A percentile compares a stretch with the other conserved stretches of the same genome.
phyloP scores from a whole-genome alignment of 371 early-diverging fungal genomes.

The Mucor sp. region DNA sequence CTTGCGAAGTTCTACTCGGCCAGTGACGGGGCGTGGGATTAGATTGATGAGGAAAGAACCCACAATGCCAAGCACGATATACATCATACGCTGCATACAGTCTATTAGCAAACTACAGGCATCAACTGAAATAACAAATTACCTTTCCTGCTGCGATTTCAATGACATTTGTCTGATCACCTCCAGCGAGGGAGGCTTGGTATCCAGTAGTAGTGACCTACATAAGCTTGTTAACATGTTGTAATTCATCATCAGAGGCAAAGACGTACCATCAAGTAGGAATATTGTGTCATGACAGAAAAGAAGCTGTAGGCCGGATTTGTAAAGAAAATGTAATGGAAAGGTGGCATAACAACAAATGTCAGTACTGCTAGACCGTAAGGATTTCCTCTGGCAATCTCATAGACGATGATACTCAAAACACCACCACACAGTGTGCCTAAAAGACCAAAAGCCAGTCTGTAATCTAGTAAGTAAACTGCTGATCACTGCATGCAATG shows the following conservation, averaged over 20 bases:
- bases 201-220: conserved; percentile 29
- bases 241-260: too few species aligned
- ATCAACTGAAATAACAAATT: background rate
- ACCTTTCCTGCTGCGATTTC: conserved; percentile 49
- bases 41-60: conserved; percentile 31
- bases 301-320: conserved; percentile 18
- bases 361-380: conserved; percentile 37
- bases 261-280: conserved; percentile 24
- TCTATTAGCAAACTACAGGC: background rate
- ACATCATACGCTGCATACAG: conserved; percentile 29
- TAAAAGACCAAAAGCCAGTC: conserved; percentile 27
- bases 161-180: conserved; percentile 16
- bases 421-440: conserved; percentile 38
- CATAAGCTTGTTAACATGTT: background rate
- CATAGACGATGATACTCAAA: conserved; percentile 45
- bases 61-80: conserved; percentile 38
- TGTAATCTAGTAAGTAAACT: background rate
- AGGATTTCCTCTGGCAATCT: conserved; percentile 42
- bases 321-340: conserved; percentile 33
- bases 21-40: conserved; percentile 36
- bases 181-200: conserved; percentile 17
- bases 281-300: conserved; percentile 32
- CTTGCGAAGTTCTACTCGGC: conserved; percentile 47
- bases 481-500: background rate
- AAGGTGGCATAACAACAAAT: conserved; percentile 22